Percentiles rank a stretch among this genome's conserved stretches.
Evolutionary conservation across 2,329 filamentous ascomycete genomes (phyloP).

Genomic region (Alternaria angustiovoidea): DNA sequence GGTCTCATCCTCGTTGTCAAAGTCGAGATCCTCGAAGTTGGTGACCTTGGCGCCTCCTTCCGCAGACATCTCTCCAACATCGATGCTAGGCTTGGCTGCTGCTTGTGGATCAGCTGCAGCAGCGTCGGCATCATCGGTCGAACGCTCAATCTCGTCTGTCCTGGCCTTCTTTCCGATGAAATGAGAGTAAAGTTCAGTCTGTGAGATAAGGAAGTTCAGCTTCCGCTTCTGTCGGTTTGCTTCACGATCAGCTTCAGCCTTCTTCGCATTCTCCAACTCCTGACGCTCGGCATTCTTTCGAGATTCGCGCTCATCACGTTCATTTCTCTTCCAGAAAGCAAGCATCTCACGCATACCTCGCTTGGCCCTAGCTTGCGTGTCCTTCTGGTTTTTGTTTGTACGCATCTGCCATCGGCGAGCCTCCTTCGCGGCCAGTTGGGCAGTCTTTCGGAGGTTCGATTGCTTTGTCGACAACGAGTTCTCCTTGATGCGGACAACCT

Average conservation of each 20-base stretch:
- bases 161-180: constrained; percentile 99
- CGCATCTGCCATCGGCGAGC: constrained; percentile 96
- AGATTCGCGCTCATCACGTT: constrained; percentile 93
- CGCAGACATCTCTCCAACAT: constrained; percentile 58
- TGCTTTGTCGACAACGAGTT: constrained; percentile 86
- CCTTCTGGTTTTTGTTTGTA: constrained; percentile 98
- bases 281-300: constrained; percentile 94
- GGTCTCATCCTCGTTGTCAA: constrained; percentile 92
- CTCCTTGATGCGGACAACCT: constrained; percentile 86
- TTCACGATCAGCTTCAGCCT: constrained; percentile 96
- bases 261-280: constrained; percentile 94
- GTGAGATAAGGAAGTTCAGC: constrained; percentile 98
- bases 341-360: constrained; percentile 99
- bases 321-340: constrained; percentile 98
- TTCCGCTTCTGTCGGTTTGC: constrained; percentile 97
- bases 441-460: constrained; percentile 98
- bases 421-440: constrained; percentile 95
- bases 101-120: constrained; percentile 53
- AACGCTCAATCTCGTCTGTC: constrained; percentile 91
- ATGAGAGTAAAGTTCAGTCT: constrained; percentile 98
- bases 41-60: constrained; percentile 76
- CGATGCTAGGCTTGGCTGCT: constrained; percentile 54
- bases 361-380: constrained; percentile 95
- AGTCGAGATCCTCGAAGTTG: constrained; percentile 92
- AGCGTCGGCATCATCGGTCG: constrained; percentile 75